phyloP scores from a whole-genome alignment of 345 rosid genomes.

The Syzygium grande region DNA sequence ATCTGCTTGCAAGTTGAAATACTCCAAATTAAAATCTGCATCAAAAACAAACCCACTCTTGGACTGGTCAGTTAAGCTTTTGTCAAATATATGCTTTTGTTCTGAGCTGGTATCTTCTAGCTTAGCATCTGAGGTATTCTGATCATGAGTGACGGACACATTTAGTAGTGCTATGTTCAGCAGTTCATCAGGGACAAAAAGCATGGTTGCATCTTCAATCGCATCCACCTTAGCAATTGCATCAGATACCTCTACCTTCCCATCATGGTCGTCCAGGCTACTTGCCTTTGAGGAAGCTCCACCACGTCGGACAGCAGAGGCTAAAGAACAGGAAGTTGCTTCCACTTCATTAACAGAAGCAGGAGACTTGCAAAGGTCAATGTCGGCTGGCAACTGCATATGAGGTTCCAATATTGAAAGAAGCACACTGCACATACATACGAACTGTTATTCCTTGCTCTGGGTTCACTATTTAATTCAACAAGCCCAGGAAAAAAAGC shows the following conservation, averaged over 20 bases:
- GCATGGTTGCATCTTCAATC: constrained; percentile 44
- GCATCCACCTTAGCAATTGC: constrained; percentile 34
- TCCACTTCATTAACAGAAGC: constrained; percentile 27
- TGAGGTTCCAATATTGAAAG: constrained; percentile 74
- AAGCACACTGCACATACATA: constrained; percentile 56
- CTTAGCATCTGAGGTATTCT: constrained; percentile 15
- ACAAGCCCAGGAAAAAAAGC: neutral
- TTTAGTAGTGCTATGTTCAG: constrained; percentile 29
- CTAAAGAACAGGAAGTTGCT: constrained; percentile 10
- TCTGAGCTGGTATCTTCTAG: constrained; percentile 24
- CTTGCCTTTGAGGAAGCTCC: constrained; percentile 24
- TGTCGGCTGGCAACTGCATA: constrained; percentile 63
- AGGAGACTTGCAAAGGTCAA: constrained; percentile 60
- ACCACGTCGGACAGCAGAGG: constrained; percentile 14
- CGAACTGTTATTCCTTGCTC: neutral
- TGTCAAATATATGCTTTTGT: constrained; percentile 18
- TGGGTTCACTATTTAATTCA: neutral
- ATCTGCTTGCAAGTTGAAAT: constrained; percentile 61
- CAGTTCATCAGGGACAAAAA: constrained; percentile 62
- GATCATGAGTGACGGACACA: constrained; percentile 18
- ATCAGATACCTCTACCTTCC: constrained; percentile 41
- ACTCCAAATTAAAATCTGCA: constrained; percentile 44
- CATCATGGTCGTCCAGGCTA: constrained; percentile 40
- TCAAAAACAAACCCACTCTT: constrained; percentile 42
- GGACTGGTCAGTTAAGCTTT: constrained; percentile 13